Percentiles rank a stretch among this genome's conserved stretches.
phyloP scores from a whole-genome alignment of 176 grass and related monocot genomes.

The Carex myosuroides region DNA sequence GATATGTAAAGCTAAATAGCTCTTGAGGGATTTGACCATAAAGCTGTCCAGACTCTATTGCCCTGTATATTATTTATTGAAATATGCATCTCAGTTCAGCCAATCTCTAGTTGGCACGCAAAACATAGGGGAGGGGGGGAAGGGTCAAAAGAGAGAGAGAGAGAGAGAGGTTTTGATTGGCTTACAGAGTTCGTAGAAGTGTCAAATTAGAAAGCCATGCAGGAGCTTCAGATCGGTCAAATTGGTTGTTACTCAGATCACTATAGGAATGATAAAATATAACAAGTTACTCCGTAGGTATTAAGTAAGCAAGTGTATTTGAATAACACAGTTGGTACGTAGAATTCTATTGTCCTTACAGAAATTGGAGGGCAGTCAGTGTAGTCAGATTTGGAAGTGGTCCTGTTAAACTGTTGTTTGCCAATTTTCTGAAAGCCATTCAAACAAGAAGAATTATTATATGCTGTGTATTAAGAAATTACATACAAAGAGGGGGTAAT shows the following conservation, averaged over 20 bases:
- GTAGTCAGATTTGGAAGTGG: slow-evolving; percentile 50
- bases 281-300: background rate
- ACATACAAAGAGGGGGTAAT: background rate
- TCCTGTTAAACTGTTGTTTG: slow-evolving; percentile 59
- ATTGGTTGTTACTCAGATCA: slow-evolving; percentile 77
- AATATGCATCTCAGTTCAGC: background rate
- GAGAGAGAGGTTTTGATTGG: background rate
- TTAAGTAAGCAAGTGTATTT: slow-evolving; percentile 15
- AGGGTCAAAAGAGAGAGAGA: background rate
- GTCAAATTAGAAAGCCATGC: slow-evolving; percentile 43
- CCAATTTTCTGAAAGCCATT: slow-evolving; percentile 43
- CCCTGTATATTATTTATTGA: slow-evolving; percentile 23
- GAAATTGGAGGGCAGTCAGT: slow-evolving; percentile 20
- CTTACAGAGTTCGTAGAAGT: slow-evolving; percentile 47
- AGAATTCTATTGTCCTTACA: slow-evolving; percentile 45
- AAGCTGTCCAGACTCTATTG: slow-evolving; percentile 53
- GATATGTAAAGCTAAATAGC: slow-evolving; percentile 36
- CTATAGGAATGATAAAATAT: slow-evolving; percentile 27
- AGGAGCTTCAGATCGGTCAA: slow-evolving; percentile 51
- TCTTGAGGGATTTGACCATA: slow-evolving; percentile 40
- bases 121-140: background rate
- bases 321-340: background rate
- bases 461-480: too few relatives aligned
- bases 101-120: background rate
- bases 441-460: background rate